A percentile compares a stretch with the other conserved stretches of the same genome.
Evolutionary conservation across 75 land plant species (phyloP).

Genomic region (Cunninghamia lanceolata): DNA sequence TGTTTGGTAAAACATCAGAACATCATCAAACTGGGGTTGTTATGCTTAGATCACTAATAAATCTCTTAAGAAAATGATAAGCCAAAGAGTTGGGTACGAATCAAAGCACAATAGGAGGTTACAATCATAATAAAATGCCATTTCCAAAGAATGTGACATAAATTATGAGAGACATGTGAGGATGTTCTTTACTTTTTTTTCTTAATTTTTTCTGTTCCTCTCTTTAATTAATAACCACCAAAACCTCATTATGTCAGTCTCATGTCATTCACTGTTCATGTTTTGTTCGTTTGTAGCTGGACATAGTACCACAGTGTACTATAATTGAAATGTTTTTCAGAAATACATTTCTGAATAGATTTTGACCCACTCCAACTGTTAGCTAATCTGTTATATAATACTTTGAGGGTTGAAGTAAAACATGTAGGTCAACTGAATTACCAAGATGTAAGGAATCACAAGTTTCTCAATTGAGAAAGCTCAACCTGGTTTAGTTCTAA

Average conservation of each 20-base stretch:
- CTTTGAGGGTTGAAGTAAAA: too few relatives aligned
- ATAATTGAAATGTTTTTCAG: too few relatives aligned
- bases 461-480: not conserved
- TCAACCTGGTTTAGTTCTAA: too few relatives aligned
- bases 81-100: too few relatives aligned
- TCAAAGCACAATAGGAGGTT: too few relatives aligned
- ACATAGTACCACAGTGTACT: too few relatives aligned
- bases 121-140: too few relatives aligned
- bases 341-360: too few relatives aligned
- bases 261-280: not conserved
- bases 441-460: not conserved
- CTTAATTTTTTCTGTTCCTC: too few relatives aligned
- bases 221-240: not conserved
- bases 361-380: too few relatives aligned
- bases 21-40: not conserved
- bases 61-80: not conserved
- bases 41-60: not conserved
- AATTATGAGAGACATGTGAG: not conserved
- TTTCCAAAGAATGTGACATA: not conserved
- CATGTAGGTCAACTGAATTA: not conserved
- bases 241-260: not conserved
- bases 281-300: not conserved
- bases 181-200: not conserved
- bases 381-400: not conserved
- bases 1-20: not conserved